Percentiles rank a stretch among this genome's conserved stretches.
These are phyloP conservation scores for Forsythia viridissima DNA, from an alignment of 257 asterid genomes.

Conservation along the genomic window DNA sequence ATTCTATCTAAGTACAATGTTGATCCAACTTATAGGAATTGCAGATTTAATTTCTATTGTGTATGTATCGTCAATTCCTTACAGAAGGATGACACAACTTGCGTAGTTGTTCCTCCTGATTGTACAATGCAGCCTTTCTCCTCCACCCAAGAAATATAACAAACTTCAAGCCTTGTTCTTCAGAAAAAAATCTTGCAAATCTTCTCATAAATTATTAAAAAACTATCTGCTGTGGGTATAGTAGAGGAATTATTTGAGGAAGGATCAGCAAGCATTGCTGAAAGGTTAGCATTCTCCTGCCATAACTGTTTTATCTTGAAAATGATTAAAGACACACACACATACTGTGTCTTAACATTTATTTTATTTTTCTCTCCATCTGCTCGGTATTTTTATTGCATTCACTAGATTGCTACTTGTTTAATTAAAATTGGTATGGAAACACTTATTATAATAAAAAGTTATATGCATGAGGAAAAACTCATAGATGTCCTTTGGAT, in stretches of 20 bases:
- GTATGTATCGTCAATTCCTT: too few relatives aligned
- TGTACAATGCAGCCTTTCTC: constrained; percentile 29
- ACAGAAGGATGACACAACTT: constrained; percentile 76
- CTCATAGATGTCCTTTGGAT: background rate
- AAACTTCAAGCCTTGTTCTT: constrained; percentile 50
- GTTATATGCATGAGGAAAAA: background rate
- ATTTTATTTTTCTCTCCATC: background rate
- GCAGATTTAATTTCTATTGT: too few relatives aligned
- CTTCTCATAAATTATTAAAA: constrained; percentile 39
- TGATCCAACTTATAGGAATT: too few relatives aligned
- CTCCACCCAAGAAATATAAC: constrained; percentile 47
- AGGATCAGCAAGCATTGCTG: constrained; percentile 81
- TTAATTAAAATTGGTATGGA: too few relatives aligned
- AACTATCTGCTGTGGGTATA: constrained; percentile 57
- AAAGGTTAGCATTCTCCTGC: constrained; percentile 40
- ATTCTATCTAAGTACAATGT: too few relatives aligned
- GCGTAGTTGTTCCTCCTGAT: constrained; percentile 73
- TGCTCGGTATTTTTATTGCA: background rate
- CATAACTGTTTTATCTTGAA: background rate
- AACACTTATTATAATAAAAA: background rate
- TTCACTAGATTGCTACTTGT: background rate
- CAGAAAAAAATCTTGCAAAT: constrained; percentile 36
- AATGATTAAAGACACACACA: background rate
- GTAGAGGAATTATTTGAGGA: constrained; percentile 84
- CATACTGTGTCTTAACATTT: background rate